These are phyloP conservation scores for Tulasnella sp. DNA, from an alignment of 768 basidiomycete species.

Conservation along the genomic window DNA sequence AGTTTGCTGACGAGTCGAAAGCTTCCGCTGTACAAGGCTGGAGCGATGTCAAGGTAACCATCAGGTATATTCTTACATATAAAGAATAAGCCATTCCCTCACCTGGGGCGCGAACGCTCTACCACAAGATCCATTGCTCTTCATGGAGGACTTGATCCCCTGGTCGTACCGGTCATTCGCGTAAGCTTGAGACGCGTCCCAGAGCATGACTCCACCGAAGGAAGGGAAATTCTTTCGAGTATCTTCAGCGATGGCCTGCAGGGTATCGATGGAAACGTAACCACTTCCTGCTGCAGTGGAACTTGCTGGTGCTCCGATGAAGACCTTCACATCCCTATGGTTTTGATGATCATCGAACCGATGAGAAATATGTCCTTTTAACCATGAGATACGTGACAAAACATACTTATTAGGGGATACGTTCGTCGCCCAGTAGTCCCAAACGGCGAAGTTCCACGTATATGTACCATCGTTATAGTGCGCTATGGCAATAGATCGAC, in stretches of 20 bases:
- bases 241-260: constrained; percentile 4
- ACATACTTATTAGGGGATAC: constrained; percentile 38
- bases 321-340: constrained; percentile 43
- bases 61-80: no score
- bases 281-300: constrained; percentile 47
- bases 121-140: constrained; percentile 11
- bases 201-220: constrained; percentile 19
- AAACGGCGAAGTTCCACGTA: constrained; percentile 22
- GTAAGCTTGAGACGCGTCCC: constrained; percentile 18
- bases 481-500: no score
- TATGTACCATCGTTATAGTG: background rate
- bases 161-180: constrained; percentile 7
- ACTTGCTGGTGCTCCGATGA: constrained; percentile 55
- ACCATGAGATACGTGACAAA: background rate
- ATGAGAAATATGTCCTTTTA: background rate
- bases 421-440: constrained; percentile 56
- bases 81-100: no score
- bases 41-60: background rate
- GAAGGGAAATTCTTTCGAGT: constrained; percentile 14
- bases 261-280: constrained; percentile 26
- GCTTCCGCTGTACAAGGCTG: constrained; percentile 7
- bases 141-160: constrained; percentile 11
- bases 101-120: no score
- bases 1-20: background rate
- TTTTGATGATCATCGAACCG: background rate